These are phyloP conservation scores for Ophiostoma himal-ulmi DNA, from an alignment of 2,329 filamentous ascomycete genomes.

Conservation along the genomic window DNA sequence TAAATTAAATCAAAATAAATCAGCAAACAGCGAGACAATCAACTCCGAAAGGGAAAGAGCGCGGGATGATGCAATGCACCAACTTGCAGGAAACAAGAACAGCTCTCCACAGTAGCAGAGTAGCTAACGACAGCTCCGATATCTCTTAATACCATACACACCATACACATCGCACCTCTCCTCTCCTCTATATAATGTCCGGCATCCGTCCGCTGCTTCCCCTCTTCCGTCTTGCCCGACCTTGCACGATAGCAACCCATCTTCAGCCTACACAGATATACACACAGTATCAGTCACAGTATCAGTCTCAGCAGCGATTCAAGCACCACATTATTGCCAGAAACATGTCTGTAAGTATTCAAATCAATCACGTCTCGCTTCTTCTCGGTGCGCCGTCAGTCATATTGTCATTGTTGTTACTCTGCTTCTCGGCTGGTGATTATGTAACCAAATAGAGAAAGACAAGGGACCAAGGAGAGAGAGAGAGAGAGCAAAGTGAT, in stretches of 20 bases:
- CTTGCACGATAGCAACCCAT: not conserved
- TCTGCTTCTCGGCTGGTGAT: not conserved
- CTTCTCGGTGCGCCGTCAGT: not conserved
- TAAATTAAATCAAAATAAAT: not conserved
- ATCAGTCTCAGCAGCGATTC: too few relatives aligned
- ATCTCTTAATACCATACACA: not conserved
- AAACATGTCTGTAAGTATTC: constrained; percentile 11
- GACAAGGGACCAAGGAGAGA: not conserved
- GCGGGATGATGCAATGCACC: not conserved
- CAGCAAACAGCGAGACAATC: not conserved
- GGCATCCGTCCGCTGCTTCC: constrained; percentile 10
- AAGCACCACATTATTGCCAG: not conserved
- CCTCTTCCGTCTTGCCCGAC: constrained; percentile 3
- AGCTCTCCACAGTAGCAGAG: not conserved
- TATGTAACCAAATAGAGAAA: not conserved
- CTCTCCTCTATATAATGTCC: constrained; percentile 8
- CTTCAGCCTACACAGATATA: not conserved
- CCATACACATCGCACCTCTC: not conserved
- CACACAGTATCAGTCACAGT: not conserved
- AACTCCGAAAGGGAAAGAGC: not conserved
- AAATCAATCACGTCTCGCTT: not conserved
- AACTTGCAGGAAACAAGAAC: not conserved
- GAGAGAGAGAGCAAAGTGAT: not conserved
- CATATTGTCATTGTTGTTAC: not conserved
- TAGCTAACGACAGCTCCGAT: not conserved